Evolutionary conservation across 2,329 filamentous ascomycete genomes (phyloP).

Genomic region (Fusarium beomiforme): DNA sequence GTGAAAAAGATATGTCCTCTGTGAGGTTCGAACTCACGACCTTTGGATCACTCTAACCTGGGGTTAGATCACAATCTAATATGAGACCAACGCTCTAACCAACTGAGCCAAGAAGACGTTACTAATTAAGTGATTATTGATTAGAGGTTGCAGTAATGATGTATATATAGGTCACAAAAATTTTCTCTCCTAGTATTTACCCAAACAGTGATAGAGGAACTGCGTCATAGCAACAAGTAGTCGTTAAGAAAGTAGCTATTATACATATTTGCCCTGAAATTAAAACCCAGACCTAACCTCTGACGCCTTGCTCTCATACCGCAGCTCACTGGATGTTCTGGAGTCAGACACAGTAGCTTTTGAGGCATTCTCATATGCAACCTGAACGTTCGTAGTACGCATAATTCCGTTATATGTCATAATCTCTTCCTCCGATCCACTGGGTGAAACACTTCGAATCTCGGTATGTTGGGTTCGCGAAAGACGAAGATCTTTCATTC

Average conservation of each 20-base stretch:
- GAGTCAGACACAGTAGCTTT: constrained; percentile 14
- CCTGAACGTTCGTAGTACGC: constrained; percentile 47
- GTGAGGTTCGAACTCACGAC: constrained; percentile 37
- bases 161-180: background rate
- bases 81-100: constrained; percentile 35
- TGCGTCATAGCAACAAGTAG: background rate
- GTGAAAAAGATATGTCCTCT: constrained; percentile 2
- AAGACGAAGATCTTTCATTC: constrained; percentile 33
- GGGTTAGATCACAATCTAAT: constrained; percentile 8
- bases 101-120: constrained; percentile 27
- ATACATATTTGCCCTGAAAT: background rate
- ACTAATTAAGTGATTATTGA: background rate
- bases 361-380: constrained; percentile 34
- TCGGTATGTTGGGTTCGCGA: constrained; percentile 45
- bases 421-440: constrained; percentile 52
- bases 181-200: too few species aligned
- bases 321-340: constrained; percentile 24
- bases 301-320: constrained; percentile 13
- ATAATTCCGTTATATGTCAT: constrained; percentile 54
- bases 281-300: constrained; percentile 12
- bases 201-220: too few species aligned
- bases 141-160: background rate
- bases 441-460: constrained; percentile 48
- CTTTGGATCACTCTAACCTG: constrained; percentile 30
- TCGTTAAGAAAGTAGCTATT: background rate